A percentile compares a stretch with the other conserved stretches of the same genome.
These are phyloP conservation scores for Aspergillus ruber DNA, from an alignment of 2,329 filamentous ascomycete species.

Conservation along the genomic window DNA sequence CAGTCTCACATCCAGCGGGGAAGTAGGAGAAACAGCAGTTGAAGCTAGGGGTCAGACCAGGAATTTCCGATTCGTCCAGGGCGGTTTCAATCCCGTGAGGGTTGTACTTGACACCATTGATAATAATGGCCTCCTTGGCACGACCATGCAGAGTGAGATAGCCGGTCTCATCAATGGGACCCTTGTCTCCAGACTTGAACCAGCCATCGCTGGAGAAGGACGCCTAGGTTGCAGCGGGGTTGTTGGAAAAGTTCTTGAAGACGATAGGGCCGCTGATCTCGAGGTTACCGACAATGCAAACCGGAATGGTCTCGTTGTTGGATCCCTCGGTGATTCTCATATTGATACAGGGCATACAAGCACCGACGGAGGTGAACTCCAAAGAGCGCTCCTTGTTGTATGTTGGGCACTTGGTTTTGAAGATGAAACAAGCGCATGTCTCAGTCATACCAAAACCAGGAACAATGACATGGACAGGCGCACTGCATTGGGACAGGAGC, in stretches of 20 bases:
- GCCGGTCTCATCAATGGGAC: slow-evolving; percentile 7
- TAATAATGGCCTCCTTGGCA: slow-evolving; percentile 40
- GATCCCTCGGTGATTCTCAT: slow-evolving; percentile 14
- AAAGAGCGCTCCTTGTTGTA: slow-evolving; percentile 29
- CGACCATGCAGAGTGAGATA: slow-evolving; percentile 9
- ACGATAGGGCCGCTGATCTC: slow-evolving; percentile 18
- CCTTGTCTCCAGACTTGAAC: slow-evolving; percentile 25
- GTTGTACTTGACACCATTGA: slow-evolving; percentile 44
- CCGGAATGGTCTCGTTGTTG: neutral
- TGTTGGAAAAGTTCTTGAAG: slow-evolving; percentile 27
- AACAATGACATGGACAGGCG: slow-evolving; percentile 35
- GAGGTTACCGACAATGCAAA: slow-evolving; percentile 11
- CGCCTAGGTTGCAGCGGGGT: slow-evolving; percentile 17
- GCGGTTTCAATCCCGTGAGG: slow-evolving; percentile 34
- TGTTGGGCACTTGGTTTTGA: slow-evolving; percentile 34
- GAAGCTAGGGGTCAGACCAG: slow-evolving; percentile 20
- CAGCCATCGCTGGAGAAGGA: slow-evolving; percentile 26
- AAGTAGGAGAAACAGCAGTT: slow-evolving; percentile 38
- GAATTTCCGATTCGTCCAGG: slow-evolving; percentile 27
- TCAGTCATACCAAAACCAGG: slow-evolving; percentile 38
- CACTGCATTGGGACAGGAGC: slow-evolving; percentile 22
- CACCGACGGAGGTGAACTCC: slow-evolving; percentile 13
- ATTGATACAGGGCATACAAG: slow-evolving; percentile 16
- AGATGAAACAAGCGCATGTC: slow-evolving; percentile 48
- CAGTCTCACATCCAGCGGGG: slow-evolving; percentile 21